These are phyloP conservation scores for Zygoascus hellenicus DNA, from an alignment of 1,139 yeast species.

Conservation along the genomic window DNA sequence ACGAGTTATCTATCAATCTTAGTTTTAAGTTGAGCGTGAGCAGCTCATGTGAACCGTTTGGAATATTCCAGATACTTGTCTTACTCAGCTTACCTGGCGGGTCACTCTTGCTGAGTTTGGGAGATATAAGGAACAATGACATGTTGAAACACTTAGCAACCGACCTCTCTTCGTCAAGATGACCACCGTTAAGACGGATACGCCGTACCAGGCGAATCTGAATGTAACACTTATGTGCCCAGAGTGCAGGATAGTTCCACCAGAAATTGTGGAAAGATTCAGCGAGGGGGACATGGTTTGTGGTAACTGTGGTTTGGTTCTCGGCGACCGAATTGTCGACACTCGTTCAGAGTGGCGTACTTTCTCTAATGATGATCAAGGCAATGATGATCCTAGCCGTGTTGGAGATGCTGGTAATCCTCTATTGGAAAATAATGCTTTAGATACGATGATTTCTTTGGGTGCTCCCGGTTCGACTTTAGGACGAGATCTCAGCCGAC, in stretches of 20 bases:
- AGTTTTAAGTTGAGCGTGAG: no score
- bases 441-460: constrained; percentile 86
- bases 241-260: constrained; percentile 92
- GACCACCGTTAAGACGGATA: constrained; percentile 15
- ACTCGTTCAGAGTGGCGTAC: constrained; percentile 99
- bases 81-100: no score
- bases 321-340: constrained; percentile 88
- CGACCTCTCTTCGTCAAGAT: constrained; percentile 9
- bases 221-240: constrained; percentile 91
- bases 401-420: constrained; percentile 99
- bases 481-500: constrained; percentile 83
- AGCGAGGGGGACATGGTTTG: constrained; percentile 98
- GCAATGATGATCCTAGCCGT: constrained; percentile 98
- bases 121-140: no score
- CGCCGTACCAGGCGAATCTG: constrained; percentile 43
- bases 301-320: constrained; percentile 91
- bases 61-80: no score
- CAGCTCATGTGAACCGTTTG: no score
- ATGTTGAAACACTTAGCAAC: neutral
- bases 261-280: constrained; percentile 89
- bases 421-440: constrained; percentile 80
- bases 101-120: no score
- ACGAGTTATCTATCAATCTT: no score
- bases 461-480: constrained; percentile 60
- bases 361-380: constrained; percentile 89